Evolutionary conservation across 2,329 filamentous ascomycete genomes (phyloP).

Genomic region (Monosporascus sp.): DNA sequence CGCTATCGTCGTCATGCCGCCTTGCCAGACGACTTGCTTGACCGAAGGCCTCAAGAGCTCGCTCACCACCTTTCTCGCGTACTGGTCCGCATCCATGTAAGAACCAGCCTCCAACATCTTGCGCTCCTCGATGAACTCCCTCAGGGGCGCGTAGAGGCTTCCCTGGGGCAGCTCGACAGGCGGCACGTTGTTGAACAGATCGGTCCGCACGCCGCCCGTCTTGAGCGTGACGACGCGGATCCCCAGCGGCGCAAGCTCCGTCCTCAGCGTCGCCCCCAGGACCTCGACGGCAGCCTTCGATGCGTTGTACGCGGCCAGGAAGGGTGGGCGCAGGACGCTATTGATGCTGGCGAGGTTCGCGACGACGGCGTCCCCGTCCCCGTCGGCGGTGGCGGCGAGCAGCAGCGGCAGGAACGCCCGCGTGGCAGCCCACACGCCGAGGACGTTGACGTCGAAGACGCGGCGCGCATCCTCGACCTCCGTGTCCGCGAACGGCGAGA

Average conservation of each 20-base stretch:
- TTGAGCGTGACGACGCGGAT: slow-evolving; percentile 20
- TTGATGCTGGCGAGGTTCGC: slow-evolving; percentile 20
- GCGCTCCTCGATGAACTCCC: slow-evolving; percentile 14
- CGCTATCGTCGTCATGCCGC: slow-evolving; percentile 11
- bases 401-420: slow-evolving; percentile 15
- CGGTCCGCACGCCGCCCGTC: slow-evolving; percentile 15
- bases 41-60: slow-evolving; percentile 11
- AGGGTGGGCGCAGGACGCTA: slow-evolving; percentile 11
- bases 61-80: slow-evolving; percentile 16
- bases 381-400: neutral
- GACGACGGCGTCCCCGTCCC: slow-evolving; percentile 6
- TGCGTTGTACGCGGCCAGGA: slow-evolving; percentile 20
- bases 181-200: slow-evolving; percentile 16
- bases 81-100: slow-evolving; percentile 11
- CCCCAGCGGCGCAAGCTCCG: slow-evolving; percentile 19
- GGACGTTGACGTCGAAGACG: slow-evolving; percentile 16
- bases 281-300: slow-evolving; percentile 22
- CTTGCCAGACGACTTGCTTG: slow-evolving; percentile 19
- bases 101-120: slow-evolving; percentile 10
- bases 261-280: slow-evolving; percentile 14
- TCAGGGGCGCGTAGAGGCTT: slow-evolving; percentile 16
- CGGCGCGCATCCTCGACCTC: slow-evolving; percentile 8
- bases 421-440: slow-evolving; percentile 14
- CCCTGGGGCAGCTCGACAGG: slow-evolving; percentile 11
- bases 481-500: slow-evolving; percentile 16